Conservation (phyloP, 2,329 filamentous ascomycete genomes). For the Apiospora phragmitis region DNA sequence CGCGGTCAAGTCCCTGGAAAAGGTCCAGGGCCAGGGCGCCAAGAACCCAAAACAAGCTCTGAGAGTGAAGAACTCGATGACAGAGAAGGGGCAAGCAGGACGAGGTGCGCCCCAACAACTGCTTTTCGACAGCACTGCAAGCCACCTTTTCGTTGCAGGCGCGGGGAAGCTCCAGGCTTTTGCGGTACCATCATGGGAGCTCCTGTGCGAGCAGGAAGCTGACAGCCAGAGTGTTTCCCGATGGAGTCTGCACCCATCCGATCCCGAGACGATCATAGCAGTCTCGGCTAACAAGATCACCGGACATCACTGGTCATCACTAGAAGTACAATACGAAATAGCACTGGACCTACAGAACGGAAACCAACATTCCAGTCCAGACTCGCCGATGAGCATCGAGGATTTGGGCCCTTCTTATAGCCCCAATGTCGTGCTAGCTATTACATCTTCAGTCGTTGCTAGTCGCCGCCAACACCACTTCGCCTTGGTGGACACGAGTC, state of each 20-base stretch:
- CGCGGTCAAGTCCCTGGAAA: neutral
- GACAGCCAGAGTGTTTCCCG: neutral
- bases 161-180: conserved; percentile 13
- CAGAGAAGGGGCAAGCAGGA: conserved; percentile 7
- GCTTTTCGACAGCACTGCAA: conserved; percentile 13
- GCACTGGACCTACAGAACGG: neutral
- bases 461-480: neutral
- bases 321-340: neutral
- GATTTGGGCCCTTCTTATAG: neutral
- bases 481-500: neutral
- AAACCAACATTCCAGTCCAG: neutral
- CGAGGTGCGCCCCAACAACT: conserved; percentile 14
- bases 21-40: too few relatives aligned
- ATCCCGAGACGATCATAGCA: neutral
- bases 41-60: neutral
- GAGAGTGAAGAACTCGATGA: neutral
- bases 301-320: neutral
- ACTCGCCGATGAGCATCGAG: neutral
- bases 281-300: neutral
- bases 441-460: neutral
- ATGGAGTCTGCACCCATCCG: neutral
- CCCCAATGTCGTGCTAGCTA: neutral
- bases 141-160: conserved; percentile 11
- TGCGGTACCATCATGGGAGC: neutral
- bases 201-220: neutral